Percentiles rank a stretch among this genome's conserved stretches.
These are phyloP conservation scores for Clavulina sp. DNA, from an alignment of 768 basidiomycete genomes.

Conservation along the genomic window DNA sequence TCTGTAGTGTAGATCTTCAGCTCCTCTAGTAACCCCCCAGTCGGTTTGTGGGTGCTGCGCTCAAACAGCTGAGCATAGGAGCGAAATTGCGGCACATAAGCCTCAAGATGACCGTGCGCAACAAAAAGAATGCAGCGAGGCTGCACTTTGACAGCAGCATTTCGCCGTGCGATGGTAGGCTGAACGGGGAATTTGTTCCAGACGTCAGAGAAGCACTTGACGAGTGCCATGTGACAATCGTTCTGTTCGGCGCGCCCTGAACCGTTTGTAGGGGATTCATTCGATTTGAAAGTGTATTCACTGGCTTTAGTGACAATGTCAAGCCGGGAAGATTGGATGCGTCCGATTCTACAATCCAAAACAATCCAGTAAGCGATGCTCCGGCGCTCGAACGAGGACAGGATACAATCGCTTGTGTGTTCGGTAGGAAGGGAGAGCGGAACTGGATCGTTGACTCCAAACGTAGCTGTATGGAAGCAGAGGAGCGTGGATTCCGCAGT, in stretches of 20 bases:
- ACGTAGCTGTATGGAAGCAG: neutral
- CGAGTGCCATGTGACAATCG: constrained; percentile 19
- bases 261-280: no score
- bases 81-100: constrained; percentile 29
- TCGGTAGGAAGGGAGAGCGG: no score
- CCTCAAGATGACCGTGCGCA: constrained; percentile 14
- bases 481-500: neutral
- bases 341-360: constrained; percentile 20
- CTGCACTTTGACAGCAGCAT: constrained; percentile 7
- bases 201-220: constrained; percentile 8
- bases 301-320: constrained; percentile 38
- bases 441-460: neutral
- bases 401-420: no score
- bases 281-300: constrained; percentile 37
- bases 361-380: constrained; percentile 27
- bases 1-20: constrained; percentile 18
- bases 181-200: constrained; percentile 35
- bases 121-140: constrained; percentile 15
- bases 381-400: constrained; percentile 32
- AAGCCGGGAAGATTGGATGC: constrained; percentile 29
- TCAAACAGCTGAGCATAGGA: constrained; percentile 32
- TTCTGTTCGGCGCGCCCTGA: constrained; percentile 21
- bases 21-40: constrained; percentile 25
- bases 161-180: constrained; percentile 32
- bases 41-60: constrained; percentile 33